Evolutionary conservation across 192 early-diverging fungal species (phyloP).

Genomic region (Funneliformis mosseae): DNA sequence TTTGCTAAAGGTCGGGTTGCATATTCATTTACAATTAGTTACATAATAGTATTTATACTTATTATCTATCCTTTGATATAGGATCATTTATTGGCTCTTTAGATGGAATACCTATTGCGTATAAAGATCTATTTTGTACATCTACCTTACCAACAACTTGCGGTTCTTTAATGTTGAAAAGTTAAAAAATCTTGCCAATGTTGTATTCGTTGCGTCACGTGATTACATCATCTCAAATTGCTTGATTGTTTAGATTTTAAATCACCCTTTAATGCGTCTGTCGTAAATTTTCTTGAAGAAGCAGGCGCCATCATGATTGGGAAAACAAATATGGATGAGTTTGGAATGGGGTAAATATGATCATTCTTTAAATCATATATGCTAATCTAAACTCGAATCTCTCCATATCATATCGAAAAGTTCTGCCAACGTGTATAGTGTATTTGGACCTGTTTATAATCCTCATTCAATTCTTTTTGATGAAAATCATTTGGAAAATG

Average conservation of each 20-base stretch:
- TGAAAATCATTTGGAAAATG: conserved; percentile 5
- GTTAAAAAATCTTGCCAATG: conserved; percentile 11
- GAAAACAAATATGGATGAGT: conserved; percentile 95
- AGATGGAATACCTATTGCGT: conserved; percentile 66
- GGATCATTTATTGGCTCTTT: conserved; percentile 47
- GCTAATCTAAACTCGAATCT: neutral
- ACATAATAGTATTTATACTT: neutral
- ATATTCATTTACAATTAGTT: neutral
- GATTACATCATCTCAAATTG: neutral
- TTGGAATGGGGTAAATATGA: conserved; percentile 85
- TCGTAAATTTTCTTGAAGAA: conserved; percentile 58
- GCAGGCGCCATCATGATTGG: conserved; percentile 73
- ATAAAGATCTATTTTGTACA: conserved; percentile 86
- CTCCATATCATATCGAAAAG: conserved; percentile 24
- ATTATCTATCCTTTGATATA: neutral
- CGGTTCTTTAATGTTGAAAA: conserved; percentile 67
- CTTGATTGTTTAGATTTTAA: conserved; percentile 51
- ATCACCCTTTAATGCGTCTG: conserved; percentile 77
- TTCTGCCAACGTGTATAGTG: conserved; percentile 52
- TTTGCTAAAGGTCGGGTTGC: conserved; percentile 37
- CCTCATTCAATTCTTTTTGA: conserved; percentile 9
- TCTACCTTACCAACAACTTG: conserved; percentile 68
- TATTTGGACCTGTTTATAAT: conserved; percentile 45
- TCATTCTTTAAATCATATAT: neutral
- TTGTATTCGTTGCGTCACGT: neutral